Conservation (phyloP, 2,329 filamentous ascomycete species). For the Pseudogymnoascus sp. region DNA sequence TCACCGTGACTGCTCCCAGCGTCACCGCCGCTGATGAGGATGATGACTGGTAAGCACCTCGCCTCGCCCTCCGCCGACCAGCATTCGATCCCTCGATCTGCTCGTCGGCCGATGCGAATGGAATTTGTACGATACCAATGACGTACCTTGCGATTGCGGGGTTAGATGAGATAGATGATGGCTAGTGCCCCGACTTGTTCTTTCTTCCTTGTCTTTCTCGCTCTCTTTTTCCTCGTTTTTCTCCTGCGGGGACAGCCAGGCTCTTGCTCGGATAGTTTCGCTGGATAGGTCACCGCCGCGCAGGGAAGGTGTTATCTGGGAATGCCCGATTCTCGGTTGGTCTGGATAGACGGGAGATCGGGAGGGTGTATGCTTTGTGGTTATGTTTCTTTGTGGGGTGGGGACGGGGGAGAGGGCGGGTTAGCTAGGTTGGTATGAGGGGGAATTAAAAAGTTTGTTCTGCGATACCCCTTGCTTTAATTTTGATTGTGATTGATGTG, state of each 20-base stretch:
- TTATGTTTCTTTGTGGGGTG: neutral
- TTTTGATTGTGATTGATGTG: neutral
- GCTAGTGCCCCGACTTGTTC: neutral
- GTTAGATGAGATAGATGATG: neutral
- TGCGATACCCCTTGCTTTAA: neutral
- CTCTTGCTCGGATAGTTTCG: neutral
- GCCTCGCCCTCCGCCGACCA: neutral
- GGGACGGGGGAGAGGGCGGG: neutral
- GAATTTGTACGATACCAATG: neutral
- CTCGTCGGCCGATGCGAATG: neutral
- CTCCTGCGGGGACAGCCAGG: neutral
- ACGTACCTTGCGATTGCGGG: neutral
- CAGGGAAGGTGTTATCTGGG: constrained; percentile 7
- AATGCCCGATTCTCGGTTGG: constrained; percentile 5
- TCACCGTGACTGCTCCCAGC: neutral
- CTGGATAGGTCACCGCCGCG: constrained; percentile 2
- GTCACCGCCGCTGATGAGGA: neutral
- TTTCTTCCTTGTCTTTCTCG: neutral
- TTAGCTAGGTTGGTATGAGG: constrained; percentile 1
- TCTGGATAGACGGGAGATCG: constrained; percentile 7
- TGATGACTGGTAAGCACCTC: neutral
- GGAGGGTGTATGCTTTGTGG: neutral
- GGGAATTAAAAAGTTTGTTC: neutral
- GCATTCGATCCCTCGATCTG: neutral
- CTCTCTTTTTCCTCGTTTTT: neutral